A percentile compares a stretch with the other conserved stretches of the same genome.
Conservation (phyloP, 2,329 filamentous ascomycete species). For the Didymella sp. region DNA sequence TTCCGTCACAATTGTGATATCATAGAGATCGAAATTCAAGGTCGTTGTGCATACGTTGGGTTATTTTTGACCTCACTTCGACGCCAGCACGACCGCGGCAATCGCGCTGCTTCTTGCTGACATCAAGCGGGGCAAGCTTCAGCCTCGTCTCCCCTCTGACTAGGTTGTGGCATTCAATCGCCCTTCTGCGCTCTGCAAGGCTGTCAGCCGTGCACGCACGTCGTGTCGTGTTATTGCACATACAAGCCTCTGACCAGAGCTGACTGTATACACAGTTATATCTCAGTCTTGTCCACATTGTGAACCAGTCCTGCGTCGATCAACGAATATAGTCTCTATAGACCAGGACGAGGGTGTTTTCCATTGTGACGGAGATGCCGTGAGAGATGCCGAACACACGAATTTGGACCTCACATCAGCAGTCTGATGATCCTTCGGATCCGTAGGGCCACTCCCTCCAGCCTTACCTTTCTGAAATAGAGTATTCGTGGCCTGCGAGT, state of each 20-base stretch:
- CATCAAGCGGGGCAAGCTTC: neutral
- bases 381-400: neutral
- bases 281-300: neutral
- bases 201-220: neutral
- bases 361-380: neutral
- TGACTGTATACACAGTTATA: neutral
- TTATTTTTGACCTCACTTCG: neutral
- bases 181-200: neutral
- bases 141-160: constrained; percentile 1
- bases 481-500: neutral
- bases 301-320: neutral
- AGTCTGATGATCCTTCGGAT: constrained; percentile 5
- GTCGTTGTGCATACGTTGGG: neutral
- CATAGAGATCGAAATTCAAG: neutral
- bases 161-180: neutral
- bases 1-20: neutral
- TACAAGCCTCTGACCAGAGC: neutral
- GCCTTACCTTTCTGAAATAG: neutral
- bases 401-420: constrained; percentile 4
- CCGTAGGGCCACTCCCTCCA: neutral
- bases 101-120: neutral
- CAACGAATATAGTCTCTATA: neutral
- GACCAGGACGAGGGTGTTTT: neutral
- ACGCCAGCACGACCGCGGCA: neutral
- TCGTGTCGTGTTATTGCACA: neutral